phyloP scores from a whole-genome alignment of 352 stramenopile species.

The Pythium dissimile region DNA sequence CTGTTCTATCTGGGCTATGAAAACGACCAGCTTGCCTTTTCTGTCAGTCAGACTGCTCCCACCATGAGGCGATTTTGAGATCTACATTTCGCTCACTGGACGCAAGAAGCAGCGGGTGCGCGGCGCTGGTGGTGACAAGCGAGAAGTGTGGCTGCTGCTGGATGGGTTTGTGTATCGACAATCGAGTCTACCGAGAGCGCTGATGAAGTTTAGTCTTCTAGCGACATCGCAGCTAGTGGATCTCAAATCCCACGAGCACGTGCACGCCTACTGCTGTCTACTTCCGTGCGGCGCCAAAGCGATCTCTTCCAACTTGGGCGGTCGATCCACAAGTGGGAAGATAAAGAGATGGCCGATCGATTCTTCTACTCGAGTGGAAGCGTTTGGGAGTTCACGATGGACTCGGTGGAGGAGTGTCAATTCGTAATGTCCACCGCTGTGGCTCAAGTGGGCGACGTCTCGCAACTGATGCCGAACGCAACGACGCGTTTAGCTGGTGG shows the following conservation, averaged over 20 bases:
- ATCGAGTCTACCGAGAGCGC: conserved; percentile 7
- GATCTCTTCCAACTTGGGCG: conserved; percentile 7
- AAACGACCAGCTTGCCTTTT: conserved; percentile 8
- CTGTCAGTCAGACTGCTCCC: background rate
- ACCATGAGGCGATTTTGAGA: background rate
- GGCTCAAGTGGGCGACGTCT: background rate
- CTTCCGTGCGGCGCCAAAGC: conserved; percentile 10
- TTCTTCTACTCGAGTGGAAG: conserved; percentile 18
- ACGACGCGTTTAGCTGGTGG: background rate
- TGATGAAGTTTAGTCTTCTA: conserved; percentile 8
- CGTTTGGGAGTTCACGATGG: conserved; percentile 5
- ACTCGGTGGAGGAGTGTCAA: background rate
- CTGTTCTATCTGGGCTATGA: conserved; percentile 21
- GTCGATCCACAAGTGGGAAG: background rate
- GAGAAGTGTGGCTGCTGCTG: conserved; percentile 20
- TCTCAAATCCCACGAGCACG: conserved; percentile 7
- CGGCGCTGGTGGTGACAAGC: too few relatives aligned
- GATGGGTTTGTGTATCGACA: conserved; percentile 22
- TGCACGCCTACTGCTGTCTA: conserved; percentile 9
- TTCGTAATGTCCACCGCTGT: background rate
- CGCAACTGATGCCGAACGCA: background rate
- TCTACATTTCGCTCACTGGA: too few relatives aligned
- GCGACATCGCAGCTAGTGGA: conserved; percentile 14
- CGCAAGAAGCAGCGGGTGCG: too few relatives aligned
- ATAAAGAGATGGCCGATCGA: background rate